These are phyloP conservation scores for Penicillium pancosmium DNA, from an alignment of 495 filamentous ascomycete genomes.

Conservation along the genomic window DNA sequence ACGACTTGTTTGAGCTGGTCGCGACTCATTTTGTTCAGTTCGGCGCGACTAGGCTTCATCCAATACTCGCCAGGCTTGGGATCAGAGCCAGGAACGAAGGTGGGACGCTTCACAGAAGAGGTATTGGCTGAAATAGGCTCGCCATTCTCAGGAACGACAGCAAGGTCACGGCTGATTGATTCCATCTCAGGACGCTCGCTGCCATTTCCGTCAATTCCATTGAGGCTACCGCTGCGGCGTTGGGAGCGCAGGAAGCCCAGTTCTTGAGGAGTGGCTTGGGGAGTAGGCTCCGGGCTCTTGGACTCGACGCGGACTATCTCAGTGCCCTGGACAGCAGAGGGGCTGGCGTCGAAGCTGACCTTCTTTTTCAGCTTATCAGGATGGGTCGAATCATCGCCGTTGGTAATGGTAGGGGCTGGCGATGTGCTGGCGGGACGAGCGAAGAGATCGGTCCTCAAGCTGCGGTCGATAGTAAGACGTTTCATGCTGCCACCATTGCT, in stretches of 20 bases:
- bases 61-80: slow-evolving; percentile 76
- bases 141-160: slow-evolving; percentile 74
- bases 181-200: slow-evolving; percentile 65
- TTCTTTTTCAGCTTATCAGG: slow-evolving; percentile 68
- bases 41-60: slow-evolving; percentile 72
- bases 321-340: slow-evolving; percentile 41
- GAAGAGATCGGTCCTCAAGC: slow-evolving; percentile 77
- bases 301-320: slow-evolving; percentile 41
- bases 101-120: slow-evolving; percentile 29
- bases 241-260: slow-evolving; percentile 65
- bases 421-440: slow-evolving; percentile 47
- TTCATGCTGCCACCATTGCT: slow-evolving; percentile 74
- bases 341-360: slow-evolving; percentile 83
- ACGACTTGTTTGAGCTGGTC: slow-evolving; percentile 70
- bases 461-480: slow-evolving; percentile 86
- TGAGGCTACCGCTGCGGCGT: slow-evolving; percentile 44
- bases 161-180: slow-evolving; percentile 72
- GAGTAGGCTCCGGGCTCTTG: slow-evolving; percentile 55
- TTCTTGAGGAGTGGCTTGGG: slow-evolving; percentile 68
- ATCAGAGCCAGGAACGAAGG: slow-evolving; percentile 46
- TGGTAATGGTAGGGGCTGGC: slow-evolving; percentile 45
- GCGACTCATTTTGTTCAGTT: slow-evolving; percentile 73
- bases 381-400: slow-evolving; percentile 47
- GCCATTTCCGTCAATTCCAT: slow-evolving; percentile 54
- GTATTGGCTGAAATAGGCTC: slow-evolving; percentile 35